These are phyloP conservation scores for Rhizoclosmatium sp. DNA, from an alignment of 192 early-diverging fungal species.

Conservation along the genomic window DNA sequence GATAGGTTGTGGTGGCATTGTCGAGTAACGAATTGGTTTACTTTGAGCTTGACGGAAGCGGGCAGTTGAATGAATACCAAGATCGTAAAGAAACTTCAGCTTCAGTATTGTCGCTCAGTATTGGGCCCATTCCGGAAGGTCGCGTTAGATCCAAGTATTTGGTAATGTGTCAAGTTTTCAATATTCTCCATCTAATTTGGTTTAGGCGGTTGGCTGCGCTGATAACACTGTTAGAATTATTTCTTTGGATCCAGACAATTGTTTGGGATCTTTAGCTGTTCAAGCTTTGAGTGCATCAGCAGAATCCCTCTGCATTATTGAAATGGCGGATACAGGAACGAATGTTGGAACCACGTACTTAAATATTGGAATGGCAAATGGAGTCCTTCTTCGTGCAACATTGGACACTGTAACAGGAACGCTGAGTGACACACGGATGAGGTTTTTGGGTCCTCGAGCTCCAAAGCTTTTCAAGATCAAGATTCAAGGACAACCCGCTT, in stretches of 20 bases:
- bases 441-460: constrained; percentile 85
- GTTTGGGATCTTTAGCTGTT: constrained; percentile 79
- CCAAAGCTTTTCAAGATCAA: constrained; percentile 80
- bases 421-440: constrained; percentile 80
- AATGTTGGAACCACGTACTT: constrained; percentile 72
- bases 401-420: constrained; percentile 85
- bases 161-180: constrained; percentile 33
- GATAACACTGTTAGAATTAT: constrained; percentile 92
- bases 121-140: constrained; percentile 82
- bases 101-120: constrained; percentile 76
- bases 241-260: constrained; percentile 78
- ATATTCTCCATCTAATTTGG: neutral
- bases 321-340: constrained; percentile 81
- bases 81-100: constrained; percentile 76
- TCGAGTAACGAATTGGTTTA: constrained; percentile 87
- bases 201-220: constrained; percentile 84
- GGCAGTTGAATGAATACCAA: constrained; percentile 88
- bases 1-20: constrained; percentile 78
- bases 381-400: constrained; percentile 84
- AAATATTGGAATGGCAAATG: constrained; percentile 89
- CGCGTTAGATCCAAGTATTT: constrained; percentile 77
- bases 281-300: constrained; percentile 73
- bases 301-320: constrained; percentile 77
- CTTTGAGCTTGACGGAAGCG: constrained; percentile 88
- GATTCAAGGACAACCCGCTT: constrained; percentile 73